Percentiles rank a stretch among this genome's conserved stretches.
Evolutionary conservation across 352 stramenopile genomes (phyloP).

Genomic region (Phytophthora palmivora): DNA sequence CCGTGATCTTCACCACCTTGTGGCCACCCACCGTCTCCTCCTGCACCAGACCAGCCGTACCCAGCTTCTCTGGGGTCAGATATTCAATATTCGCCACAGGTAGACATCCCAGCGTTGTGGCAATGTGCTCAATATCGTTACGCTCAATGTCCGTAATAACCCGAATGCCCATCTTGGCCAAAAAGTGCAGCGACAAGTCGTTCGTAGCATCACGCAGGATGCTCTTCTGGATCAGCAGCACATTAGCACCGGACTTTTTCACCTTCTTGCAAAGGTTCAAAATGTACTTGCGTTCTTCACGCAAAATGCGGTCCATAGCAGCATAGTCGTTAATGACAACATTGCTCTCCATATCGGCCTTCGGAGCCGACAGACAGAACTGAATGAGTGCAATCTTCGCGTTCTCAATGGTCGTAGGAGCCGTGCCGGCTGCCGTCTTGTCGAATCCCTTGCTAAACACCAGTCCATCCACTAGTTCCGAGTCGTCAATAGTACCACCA

Average conservation of each 20-base stretch:
- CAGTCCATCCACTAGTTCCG: constrained; percentile 97
- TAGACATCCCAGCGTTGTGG: constrained; percentile 94
- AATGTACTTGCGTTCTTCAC: constrained; percentile 99
- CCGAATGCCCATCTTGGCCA: constrained; percentile 99
- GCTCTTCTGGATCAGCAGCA: constrained; percentile 99
- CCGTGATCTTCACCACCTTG: constrained; percentile 99
- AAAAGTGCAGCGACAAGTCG: constrained; percentile 99
- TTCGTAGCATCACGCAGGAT: constrained; percentile 99
- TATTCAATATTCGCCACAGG: constrained; percentile 99
- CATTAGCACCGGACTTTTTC: constrained; percentile 99
- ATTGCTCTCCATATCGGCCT: constrained; percentile 99
- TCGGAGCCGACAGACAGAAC: constrained; percentile 98
- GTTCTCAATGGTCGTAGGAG: constrained; percentile 93
- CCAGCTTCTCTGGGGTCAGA: constrained; percentile 97
- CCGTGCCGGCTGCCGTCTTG: constrained; percentile 64
- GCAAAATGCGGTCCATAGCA: constrained; percentile 99
- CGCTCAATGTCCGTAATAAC: constrained; percentile 99
- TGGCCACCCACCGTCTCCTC: constrained; percentile 96
- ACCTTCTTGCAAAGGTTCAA: constrained; percentile 97
- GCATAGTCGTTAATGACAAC: constrained; percentile 99
- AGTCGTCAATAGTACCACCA: constrained; percentile 99
- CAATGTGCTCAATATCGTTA: constrained; percentile 99
- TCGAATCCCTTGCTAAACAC: constrained; percentile 98
- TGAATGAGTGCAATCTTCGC: constrained; percentile 99
- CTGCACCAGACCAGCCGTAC: constrained; percentile 93